A percentile compares a stretch with the other conserved stretches of the same genome.
phyloP scores from a whole-genome alignment of 202 grass and related monocot species.

The Hordeum pubiflorum region DNA sequence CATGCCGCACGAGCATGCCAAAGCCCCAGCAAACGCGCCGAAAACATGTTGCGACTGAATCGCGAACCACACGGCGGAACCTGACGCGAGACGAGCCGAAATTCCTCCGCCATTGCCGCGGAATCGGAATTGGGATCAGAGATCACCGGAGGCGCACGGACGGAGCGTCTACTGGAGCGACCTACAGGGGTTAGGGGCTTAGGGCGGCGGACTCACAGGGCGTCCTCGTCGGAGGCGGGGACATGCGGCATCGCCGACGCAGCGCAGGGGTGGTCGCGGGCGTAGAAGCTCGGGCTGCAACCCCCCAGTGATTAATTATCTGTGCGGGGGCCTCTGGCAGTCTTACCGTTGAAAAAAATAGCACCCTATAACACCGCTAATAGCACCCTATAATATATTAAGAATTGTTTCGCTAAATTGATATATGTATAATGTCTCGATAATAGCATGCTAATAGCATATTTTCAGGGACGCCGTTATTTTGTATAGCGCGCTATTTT shows the following conservation, averaged over 20 bases:
- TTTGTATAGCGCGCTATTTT: too few species aligned
- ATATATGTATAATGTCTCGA: too few species aligned
- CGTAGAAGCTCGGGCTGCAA: neutral
- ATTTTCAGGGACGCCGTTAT: too few species aligned
- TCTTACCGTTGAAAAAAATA: too few species aligned
- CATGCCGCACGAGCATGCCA: neutral
- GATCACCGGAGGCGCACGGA: neutral
- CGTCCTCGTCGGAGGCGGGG: slow-evolving; percentile 53
- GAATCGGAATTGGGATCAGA: neutral
- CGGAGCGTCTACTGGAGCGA: neutral
- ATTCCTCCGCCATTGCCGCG: slow-evolving; percentile 12
- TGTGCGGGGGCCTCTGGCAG: neutral
- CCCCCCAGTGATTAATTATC: neutral
- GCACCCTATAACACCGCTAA: too few species aligned
- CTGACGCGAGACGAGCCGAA: neutral
- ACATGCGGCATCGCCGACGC: slow-evolving; percentile 44
- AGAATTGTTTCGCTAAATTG: too few species aligned
- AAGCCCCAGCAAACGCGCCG: neutral
- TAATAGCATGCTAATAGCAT: too few species aligned
- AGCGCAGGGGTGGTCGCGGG: neutral
- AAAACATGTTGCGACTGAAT: slow-evolving; percentile 1
- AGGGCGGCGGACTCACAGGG: slow-evolving; percentile 43
- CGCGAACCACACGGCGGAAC: neutral
- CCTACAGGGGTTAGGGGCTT: neutral
- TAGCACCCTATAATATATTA: too few species aligned